phyloP scores from a whole-genome alignment of 805 yeast genomes.

The Candida tibetensis region DNA sequence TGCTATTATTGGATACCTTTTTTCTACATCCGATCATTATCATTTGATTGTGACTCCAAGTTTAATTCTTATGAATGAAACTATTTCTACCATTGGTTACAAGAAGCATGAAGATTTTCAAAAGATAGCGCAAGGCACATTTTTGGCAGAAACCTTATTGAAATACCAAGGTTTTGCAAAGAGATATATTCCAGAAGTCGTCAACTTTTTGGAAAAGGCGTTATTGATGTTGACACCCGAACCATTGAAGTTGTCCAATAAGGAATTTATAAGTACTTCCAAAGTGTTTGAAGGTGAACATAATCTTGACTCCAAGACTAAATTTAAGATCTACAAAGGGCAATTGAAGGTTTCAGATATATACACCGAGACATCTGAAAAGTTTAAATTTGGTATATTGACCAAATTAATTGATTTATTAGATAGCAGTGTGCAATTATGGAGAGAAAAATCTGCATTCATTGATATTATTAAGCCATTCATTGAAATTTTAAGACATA shows the following conservation, averaged over 20 bases:
- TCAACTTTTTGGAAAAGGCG: constrained; percentile 54
- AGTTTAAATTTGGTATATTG: constrained; percentile 30
- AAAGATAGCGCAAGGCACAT: constrained; percentile 57
- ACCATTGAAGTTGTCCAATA: constrained; percentile 15
- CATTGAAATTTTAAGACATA: constrained; percentile 38
- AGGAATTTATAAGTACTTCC: constrained; percentile 9
- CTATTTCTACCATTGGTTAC: constrained; percentile 36
- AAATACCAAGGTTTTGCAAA: constrained; percentile 79
- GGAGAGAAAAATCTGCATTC: constrained; percentile 64
- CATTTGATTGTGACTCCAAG: constrained; percentile 90
- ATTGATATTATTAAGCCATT: constrained; percentile 57
- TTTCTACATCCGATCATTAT: constrained; percentile 93
- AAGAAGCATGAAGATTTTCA: constrained; percentile 38
- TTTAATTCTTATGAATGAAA: constrained; percentile 66
- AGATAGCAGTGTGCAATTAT: constrained; percentile 36
- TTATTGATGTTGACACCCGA: constrained; percentile 45
- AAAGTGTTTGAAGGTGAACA: constrained; percentile 10
- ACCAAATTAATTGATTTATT: constrained; percentile 30
- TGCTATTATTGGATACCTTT: constrained; percentile 68
- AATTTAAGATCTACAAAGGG: constrained; percentile 9
- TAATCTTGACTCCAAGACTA: constrained; percentile 15
- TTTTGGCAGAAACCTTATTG: constrained; percentile 60
- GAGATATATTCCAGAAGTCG: constrained; percentile 78
- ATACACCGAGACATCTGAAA: constrained; percentile 9
- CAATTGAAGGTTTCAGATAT: constrained; percentile 9